phyloP scores from a whole-genome alignment of 805 yeast genomes.

The Sugiyamaella chiloensis region DNA sequence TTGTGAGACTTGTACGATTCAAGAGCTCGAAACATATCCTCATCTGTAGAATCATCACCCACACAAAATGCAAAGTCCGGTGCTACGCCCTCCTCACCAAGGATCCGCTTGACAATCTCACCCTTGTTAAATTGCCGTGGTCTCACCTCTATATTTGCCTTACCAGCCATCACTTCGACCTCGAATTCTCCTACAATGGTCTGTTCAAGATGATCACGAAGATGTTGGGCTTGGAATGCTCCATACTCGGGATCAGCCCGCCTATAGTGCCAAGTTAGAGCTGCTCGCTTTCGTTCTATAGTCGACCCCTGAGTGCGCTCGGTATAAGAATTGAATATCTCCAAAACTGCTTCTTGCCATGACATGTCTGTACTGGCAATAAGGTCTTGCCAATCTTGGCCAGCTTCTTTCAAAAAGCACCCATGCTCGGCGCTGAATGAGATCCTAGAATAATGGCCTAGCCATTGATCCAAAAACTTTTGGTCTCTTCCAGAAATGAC shows the following conservation, averaged over 20 bases:
- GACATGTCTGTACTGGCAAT: constrained; percentile 84
- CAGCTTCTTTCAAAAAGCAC: constrained; percentile 81
- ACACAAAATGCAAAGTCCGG: constrained; percentile 87
- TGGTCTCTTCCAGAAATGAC: constrained; percentile 95
- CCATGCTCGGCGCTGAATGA: constrained; percentile 98
- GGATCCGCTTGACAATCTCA: constrained; percentile 83
- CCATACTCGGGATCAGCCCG: constrained; percentile 94
- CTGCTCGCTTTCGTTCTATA: constrained; percentile 86
- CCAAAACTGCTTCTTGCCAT: constrained; percentile 85
- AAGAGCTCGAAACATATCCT: constrained; percentile 89
- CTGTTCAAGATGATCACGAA: constrained; percentile 59
- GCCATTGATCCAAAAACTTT: constrained; percentile 80
- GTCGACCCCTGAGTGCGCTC: constrained; percentile 87
- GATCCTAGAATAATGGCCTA: constrained; percentile 63
- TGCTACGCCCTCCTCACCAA: constrained; percentile 47
- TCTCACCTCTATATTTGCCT: constrained; percentile 96
- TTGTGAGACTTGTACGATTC: constrained; percentile 34
- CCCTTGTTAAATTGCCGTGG: constrained; percentile 95
- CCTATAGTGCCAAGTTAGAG: constrained; percentile 97
- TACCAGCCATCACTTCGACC: constrained; percentile 94
- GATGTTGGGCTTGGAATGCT: constrained; percentile 72
- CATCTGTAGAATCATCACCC: constrained; percentile 97
- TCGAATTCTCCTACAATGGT: constrained; percentile 65
- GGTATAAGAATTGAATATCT: constrained; percentile 69
- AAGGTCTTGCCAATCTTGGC: constrained; percentile 74